Evolutionary conservation across 805 yeast species (phyloP), one percentile per base, ranked within the genome.

Genomic region (Myxozyma lipomycoides): DNA sequence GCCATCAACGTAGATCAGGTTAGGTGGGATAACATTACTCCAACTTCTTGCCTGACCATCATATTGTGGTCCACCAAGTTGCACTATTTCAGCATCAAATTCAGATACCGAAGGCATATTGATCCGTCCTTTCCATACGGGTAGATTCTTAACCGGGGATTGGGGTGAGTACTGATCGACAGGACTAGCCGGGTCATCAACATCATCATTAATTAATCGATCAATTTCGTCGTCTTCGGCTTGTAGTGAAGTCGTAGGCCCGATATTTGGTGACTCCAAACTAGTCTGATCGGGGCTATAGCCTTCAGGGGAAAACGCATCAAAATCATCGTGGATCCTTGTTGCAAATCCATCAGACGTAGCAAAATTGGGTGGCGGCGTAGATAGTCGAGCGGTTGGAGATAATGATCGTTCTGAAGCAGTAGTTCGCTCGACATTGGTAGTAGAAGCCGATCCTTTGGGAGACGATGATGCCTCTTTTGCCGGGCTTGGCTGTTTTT

Each of bases 1-100:
- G 2, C 95, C 95, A 52, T 79, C 82, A 40, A 86, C 67, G 26
- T 69, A 69, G 57, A 81, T 65, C 32, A 12, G 7, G 32, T 66
- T 58, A 17, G 45, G 23, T 12, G 58, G 45, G 9, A 56, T 41
- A 3, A 59, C 51, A 17, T 51, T 49, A 18, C 36, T 24, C 63
- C 62, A 60, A 15, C 43, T 61, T 45, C 18, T 56, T 49, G 36
- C 15, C 32, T 41, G 36, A 19, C 40, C 59, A 22, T 45, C 60
- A 38, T 45, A 36, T 4, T 43, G 28, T 4, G 61, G 61, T n/a
- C 62, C 61, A 48, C 74, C 67, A 19, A 76, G 61, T 46, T 71
- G 70, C 41, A 68, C 68, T n/a, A 69, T 70, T 0, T 68, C 69
- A 18, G 63, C 77, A 3, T 66, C 61, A 54, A 79, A 76, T 21